These are phyloP conservation scores for Fusarium mexicanum DNA, from an alignment of 2,329 filamentous ascomycete species.

Conservation along the genomic window DNA sequence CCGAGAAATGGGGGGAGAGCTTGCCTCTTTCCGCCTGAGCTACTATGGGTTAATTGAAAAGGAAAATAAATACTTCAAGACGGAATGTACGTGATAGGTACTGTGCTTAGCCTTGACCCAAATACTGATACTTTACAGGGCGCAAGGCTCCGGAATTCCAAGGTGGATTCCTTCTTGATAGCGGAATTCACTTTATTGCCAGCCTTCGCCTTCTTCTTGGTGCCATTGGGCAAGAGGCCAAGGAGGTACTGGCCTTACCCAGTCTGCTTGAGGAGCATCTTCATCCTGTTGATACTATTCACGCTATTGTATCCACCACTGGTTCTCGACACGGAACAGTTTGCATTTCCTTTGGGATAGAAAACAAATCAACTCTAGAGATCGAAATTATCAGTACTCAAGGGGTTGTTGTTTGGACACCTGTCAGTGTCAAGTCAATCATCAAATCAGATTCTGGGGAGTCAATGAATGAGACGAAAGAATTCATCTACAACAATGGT, in stretches of 20 bases:
- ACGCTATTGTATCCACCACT: neutral
- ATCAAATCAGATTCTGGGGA: neutral
- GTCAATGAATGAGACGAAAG: neutral
- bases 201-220: conserved; percentile 1
- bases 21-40: neutral
- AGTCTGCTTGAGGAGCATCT: conserved; percentile 12
- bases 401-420: neutral
- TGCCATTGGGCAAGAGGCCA: neutral
- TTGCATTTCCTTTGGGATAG: neutral
- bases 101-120: no score
- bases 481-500: neutral
- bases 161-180: conserved; percentile 5
- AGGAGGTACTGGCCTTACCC: neutral
- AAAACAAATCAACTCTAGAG: neutral
- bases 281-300: conserved; percentile 8
- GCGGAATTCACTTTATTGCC: conserved; percentile 28
- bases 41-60: neutral
- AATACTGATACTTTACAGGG: neutral
- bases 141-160: conserved; percentile 3
- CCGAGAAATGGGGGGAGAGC: neutral
- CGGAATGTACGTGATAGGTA: neutral
- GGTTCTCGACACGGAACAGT: neutral
- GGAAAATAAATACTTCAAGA: neutral
- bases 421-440: neutral
- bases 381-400: neutral